These are phyloP conservation scores for Trichomonascaceae sp. DNA, from an alignment of 1,139 yeast species.

Conservation along the genomic window DNA sequence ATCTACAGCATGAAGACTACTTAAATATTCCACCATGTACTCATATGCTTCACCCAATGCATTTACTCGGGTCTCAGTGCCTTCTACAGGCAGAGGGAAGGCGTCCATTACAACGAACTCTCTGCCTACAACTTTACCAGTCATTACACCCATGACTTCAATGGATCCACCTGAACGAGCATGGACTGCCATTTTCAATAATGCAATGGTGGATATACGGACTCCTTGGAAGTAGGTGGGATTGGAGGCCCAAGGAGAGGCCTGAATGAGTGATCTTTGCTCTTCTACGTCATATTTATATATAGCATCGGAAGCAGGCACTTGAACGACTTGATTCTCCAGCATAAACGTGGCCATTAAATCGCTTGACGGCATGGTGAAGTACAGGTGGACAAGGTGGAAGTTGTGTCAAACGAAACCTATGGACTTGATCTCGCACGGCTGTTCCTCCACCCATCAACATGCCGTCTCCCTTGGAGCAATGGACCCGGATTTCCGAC, in stretches of 20 bases:
- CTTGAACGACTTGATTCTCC: slow-evolving; percentile 2
- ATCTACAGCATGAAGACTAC: slow-evolving; percentile 49
- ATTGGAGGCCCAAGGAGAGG: slow-evolving; percentile 43
- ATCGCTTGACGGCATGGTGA: background rate
- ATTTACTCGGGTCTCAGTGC: slow-evolving; percentile 92
- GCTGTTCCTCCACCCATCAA: background rate
- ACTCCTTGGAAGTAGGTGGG: slow-evolving; percentile 62
- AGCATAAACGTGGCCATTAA: background rate
- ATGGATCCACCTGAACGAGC: slow-evolving; percentile 84
- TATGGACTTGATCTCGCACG: background rate
- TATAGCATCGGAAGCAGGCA: slow-evolving; percentile 24
- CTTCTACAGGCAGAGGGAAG: slow-evolving; percentile 87
- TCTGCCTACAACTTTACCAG: slow-evolving; percentile 60
- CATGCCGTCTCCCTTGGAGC: background rate
- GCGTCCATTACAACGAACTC: slow-evolving; percentile 73
- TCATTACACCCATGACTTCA: slow-evolving; percentile 92
- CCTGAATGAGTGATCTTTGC: slow-evolving; percentile 26
- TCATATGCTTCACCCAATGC: slow-evolving; percentile 94
- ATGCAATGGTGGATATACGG: slow-evolving; percentile 66
- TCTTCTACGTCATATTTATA: slow-evolving; percentile 28
- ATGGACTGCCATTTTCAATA: slow-evolving; percentile 74
- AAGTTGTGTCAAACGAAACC: background rate
- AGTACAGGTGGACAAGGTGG: background rate
- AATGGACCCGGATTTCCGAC: slow-evolving; percentile 5
- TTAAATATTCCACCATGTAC: slow-evolving; percentile 81